Evolutionary conservation across 768 basidiomycete species (phyloP), one percentile per base, ranked within the genome.

Genomic region (Boletellus emodensis): DNA sequence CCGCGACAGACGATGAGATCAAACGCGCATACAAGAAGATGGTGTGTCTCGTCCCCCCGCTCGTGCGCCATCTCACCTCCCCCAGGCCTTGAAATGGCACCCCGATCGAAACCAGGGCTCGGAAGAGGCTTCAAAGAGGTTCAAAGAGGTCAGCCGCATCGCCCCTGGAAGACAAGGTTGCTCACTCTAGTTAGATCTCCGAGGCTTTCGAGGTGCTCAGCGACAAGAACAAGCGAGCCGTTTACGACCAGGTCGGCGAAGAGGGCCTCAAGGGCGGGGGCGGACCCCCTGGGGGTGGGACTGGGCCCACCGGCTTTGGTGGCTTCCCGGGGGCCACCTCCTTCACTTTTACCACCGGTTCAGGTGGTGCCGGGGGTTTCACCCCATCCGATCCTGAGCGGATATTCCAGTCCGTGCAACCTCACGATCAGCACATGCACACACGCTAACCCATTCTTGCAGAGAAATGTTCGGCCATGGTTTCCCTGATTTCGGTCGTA

Each of bases 11-110:
- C 8, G 90, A 94, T 61, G 85, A 87, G 10, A 87, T 98, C 63
- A 97, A 96, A 72, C 88, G 84, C 60, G 94, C 90, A 1, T 94
- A 93, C 79, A 94, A 94, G 80, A 94, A 94, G 72, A 90, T 90
- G 82, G 88, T 84, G 55, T 11, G 76, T 68, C 5, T 37, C 51
- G 30, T 34, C 18, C 22, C n/a, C 12, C 15, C 1, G 6, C n/a
- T 32, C 3, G 49, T 30, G 41, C 58, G 38, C 32, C 51, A 35
- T 38, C 44, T 46, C 28, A 35, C 34, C 10, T 43, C 24, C 4
- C 51, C 35, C 75, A 80, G 87, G 91, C 93, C 41, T 68, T 96
- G 67, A 93, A 90, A 81, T 90, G 90, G 85, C 95, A 98, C 68
- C 94, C 94, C 34, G 94, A 96, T 66, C 80, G 94, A 35, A 95